Evolutionary conservation across 2,329 filamentous ascomycete species (phyloP), one percentile per base, ranked within the genome.

Genomic region (Penicillium hordei): DNA sequence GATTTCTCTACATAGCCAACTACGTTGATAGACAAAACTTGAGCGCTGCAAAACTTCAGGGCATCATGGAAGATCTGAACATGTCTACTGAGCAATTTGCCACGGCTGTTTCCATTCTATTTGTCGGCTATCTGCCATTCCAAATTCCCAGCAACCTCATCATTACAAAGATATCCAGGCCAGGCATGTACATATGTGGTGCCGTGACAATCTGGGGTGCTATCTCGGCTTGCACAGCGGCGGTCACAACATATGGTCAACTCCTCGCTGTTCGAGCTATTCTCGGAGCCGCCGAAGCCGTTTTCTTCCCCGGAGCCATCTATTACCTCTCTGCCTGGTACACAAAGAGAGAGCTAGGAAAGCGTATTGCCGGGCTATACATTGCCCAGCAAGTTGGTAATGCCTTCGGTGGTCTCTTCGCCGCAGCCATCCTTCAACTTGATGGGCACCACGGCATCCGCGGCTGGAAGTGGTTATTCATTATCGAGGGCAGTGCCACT

Each of bases 251-350:
- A 65, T 87, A 85, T 59, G 75, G 74, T 5, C 81, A 81, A 60
- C 79, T 87, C 75, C 78, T 87, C 2, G 70, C 76, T 10, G 76
- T 76, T 34, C 82, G 85, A 5, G 86, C 87, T 70, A 81, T 86
- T 65, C 72, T 88, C 0, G 85, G 85, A 4, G 85, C 86, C 59
- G 74, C 86, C 49, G 85, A 88, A 70, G 86, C 86, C 0, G 85
- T 85, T 1, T 84, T 83, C 68, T 84, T 84, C 65, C 78, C 78
- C 0, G 79, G 77, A 0, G 74, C 72, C 0, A 66, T 79, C 1
- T 78, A 73, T 55, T 76, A 70, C 29, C 62, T 79, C 0, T 75
- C 72, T 0, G 61, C 71, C 1, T 80, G 76, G 65, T 80, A 80
- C 52, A 79, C 73, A 6, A 68, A 75, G 10, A 71, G 15, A 2